A percentile compares a stretch with the other conserved stretches of the same genome.
Conservation (phyloP, 2,329 filamentous ascomycete genomes). For the Dactylonectria macrodidyma region DNA sequence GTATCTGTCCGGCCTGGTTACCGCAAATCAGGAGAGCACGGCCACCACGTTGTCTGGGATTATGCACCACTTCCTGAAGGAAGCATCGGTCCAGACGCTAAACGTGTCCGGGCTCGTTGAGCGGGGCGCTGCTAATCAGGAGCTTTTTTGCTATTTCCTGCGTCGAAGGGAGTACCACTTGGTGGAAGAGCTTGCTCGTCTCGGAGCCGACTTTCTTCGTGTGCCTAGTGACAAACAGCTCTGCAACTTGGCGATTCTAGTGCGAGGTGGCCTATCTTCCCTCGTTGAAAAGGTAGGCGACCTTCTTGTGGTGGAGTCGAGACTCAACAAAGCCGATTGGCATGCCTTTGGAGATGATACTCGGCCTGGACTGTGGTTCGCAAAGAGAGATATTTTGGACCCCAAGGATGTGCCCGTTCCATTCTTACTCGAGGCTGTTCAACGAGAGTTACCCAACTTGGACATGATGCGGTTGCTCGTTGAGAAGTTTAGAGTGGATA, state of each 20-base stretch:
- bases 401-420: too few relatives aligned
- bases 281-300: not conserved
- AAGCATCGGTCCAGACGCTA: constrained; percentile 4
- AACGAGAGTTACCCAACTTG: not conserved
- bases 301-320: not conserved
- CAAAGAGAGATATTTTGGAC: not conserved
- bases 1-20: not conserved
- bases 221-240: not conserved
- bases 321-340: not conserved
- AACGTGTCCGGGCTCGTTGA: not conserved
- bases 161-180: not conserved
- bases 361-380: not conserved
- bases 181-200: not conserved
- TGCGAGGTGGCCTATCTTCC: not conserved
- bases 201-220: not conserved
- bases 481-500: not conserved
- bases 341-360: not conserved
- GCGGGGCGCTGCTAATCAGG: not conserved
- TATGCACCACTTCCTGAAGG: not conserved
- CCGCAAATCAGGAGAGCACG: too few relatives aligned
- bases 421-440: not conserved
- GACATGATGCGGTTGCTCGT: not conserved
- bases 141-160: constrained; percentile 20
- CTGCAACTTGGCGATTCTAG: not conserved
- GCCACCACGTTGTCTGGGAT: not conserved